Evolutionary conservation across 2,329 filamentous ascomycete genomes (phyloP).

Genomic region (Phialemonium atrogriseum): DNA sequence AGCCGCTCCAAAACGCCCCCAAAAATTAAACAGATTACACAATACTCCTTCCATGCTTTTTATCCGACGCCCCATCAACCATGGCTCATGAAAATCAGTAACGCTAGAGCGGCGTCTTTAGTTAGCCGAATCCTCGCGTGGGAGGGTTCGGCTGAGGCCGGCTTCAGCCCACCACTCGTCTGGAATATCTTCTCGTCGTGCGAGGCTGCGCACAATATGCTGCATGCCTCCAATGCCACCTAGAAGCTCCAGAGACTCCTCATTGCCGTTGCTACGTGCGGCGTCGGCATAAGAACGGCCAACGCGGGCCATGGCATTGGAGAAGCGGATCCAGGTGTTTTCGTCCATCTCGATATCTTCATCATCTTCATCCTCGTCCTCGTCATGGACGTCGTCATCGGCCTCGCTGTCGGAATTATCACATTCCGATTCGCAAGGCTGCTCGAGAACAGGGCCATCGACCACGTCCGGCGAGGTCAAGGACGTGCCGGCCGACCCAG

Average conservation of each 20-base stretch:
- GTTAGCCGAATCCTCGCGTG: slow-evolving; percentile 25
- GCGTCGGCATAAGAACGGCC: neutral
- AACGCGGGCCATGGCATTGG: slow-evolving; percentile 2
- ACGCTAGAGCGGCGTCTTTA: too few relatives aligned
- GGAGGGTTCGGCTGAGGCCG: slow-evolving; percentile 54
- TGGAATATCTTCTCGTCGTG: slow-evolving; percentile 64
- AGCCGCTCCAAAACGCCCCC: neutral
- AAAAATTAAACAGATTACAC: neutral
- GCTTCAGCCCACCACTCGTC: slow-evolving; percentile 75
- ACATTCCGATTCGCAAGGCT: slow-evolving; percentile 42
- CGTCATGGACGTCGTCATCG: too few relatives aligned
- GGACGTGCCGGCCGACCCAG: slow-evolving; percentile 37
- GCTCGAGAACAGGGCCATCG: slow-evolving; percentile 27
- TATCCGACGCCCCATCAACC: too few relatives aligned
- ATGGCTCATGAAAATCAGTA: too few relatives aligned
- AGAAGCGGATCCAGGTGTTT: slow-evolving; percentile 13
- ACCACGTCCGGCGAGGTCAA: slow-evolving; percentile 30
- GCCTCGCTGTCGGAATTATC: slow-evolving; percentile 49
- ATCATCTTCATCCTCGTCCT: too few relatives aligned
- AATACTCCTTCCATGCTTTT: slow-evolving; percentile 1
- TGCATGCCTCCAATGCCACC: slow-evolving; percentile 51
- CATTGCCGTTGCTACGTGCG: slow-evolving; percentile 12
- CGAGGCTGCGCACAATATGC: slow-evolving; percentile 61
- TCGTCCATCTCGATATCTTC: slow-evolving; percentile 14
- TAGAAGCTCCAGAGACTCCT: slow-evolving; percentile 29